These are phyloP conservation scores for Simplicillium aogashimaense DNA, from an alignment of 2,329 filamentous ascomycete species.

Conservation along the genomic window DNA sequence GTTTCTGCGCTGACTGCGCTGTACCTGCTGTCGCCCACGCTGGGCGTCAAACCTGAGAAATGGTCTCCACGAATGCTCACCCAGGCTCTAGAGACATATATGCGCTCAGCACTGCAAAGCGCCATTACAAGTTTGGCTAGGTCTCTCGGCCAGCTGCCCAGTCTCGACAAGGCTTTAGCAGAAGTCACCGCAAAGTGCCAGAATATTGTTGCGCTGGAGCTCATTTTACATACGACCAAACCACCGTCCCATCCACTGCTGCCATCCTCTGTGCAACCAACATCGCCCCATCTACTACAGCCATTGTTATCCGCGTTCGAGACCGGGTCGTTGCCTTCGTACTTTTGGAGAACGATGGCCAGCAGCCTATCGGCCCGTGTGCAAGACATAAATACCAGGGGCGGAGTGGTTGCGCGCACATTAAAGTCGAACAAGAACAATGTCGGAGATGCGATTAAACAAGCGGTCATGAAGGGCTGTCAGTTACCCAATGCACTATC, in stretches of 20 bases:
- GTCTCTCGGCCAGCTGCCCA: slow-evolving; percentile 69
- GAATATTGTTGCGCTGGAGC: slow-evolving; percentile 80
- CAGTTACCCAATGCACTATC: slow-evolving; percentile 50
- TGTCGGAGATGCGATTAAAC: slow-evolving; percentile 67
- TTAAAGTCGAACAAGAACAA: slow-evolving; percentile 64
- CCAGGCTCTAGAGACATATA: slow-evolving; percentile 67
- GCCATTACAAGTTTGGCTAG: slow-evolving; percentile 66
- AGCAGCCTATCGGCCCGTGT: slow-evolving; percentile 66
- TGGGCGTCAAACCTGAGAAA: slow-evolving; percentile 39
- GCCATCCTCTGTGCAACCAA: slow-evolving; percentile 20
- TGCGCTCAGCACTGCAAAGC: slow-evolving; percentile 71
- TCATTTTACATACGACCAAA: slow-evolving; percentile 59
- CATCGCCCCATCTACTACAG: slow-evolving; percentile 49
- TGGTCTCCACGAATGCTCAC: slow-evolving; percentile 64
- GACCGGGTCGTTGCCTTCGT: slow-evolving; percentile 75
- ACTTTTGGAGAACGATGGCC: slow-evolving; percentile 89
- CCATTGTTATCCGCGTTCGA: slow-evolving; percentile 71
- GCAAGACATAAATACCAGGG: slow-evolving; percentile 73
- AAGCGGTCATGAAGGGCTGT: slow-evolving; percentile 73
- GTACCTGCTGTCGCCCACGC: slow-evolving; percentile 68
- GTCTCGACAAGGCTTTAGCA: slow-evolving; percentile 67
- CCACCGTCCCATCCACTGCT: slow-evolving; percentile 62
- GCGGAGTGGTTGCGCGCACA: slow-evolving; percentile 75
- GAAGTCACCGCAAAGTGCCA: slow-evolving; percentile 82
- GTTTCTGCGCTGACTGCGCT: slow-evolving; percentile 67